Percentiles rank a stretch among this genome's conserved stretches.
These are phyloP conservation scores for Chrysophaeum taylorii DNA, from an alignment of 352 stramenopile genomes.

Conservation along the genomic window DNA sequence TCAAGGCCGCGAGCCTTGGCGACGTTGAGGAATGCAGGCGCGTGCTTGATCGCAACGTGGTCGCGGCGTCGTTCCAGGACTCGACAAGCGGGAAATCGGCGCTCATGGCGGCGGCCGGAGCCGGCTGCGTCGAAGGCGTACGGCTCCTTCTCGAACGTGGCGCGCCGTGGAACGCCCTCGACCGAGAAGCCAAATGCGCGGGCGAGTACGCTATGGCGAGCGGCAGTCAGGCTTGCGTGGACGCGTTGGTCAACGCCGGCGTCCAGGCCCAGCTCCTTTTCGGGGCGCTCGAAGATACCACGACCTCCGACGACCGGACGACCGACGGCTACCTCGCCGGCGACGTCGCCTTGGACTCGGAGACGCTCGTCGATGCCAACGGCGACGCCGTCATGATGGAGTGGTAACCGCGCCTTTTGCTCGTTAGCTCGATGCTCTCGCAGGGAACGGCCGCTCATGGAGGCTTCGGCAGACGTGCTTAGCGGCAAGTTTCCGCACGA, in stretches of 20 bases:
- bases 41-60: no score
- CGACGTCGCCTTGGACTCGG: constrained; percentile 38
- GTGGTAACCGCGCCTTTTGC: no score
- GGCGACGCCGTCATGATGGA: constrained; percentile 71
- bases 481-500: background rate
- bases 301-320: constrained; percentile 31
- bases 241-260: constrained; percentile 52
- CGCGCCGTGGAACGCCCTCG: constrained; percentile 61
- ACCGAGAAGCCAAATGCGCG: constrained; percentile 48
- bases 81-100: background rate
- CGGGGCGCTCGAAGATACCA: constrained; percentile 25
- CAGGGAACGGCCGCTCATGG: constrained; percentile 62
- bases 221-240: constrained; percentile 52
- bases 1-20: no score
- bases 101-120: background rate
- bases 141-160: constrained; percentile 42
- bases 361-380: constrained; percentile 50
- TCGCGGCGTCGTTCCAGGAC: constrained; percentile 36
- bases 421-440: no score
- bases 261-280: constrained; percentile 46
- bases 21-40: no score
- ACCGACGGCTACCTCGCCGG: constrained; percentile 31
- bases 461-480: constrained; percentile 40
- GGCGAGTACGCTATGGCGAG: constrained; percentile 53
- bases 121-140: background rate